phyloP scores from a whole-genome alignment of 2,329 filamentous ascomycete species.

The Pestalotiopsis sp. region DNA sequence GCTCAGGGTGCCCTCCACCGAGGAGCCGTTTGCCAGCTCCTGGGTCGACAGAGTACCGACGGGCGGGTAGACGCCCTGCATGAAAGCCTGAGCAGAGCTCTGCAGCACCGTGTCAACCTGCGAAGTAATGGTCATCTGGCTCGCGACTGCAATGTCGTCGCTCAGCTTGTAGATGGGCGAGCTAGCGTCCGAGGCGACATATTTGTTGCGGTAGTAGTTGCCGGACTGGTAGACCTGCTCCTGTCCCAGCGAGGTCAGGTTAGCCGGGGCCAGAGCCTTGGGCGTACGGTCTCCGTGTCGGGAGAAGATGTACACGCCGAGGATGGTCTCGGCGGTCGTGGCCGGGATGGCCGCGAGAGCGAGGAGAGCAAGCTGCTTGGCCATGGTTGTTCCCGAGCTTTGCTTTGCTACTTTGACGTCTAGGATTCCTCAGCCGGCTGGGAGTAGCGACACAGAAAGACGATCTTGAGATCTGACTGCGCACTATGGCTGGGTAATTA shows the following conservation, averaged over 20 bases:
- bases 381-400: constrained; percentile 32
- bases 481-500: too few relatives aligned
- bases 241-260: constrained; percentile 80
- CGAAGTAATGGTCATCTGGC: constrained; percentile 73
- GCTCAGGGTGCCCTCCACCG: constrained; percentile 67
- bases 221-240: constrained; percentile 74
- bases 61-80: constrained; percentile 87
- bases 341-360: constrained; percentile 42
- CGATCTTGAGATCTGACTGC: neutral
- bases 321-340: constrained; percentile 63
- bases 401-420: neutral
- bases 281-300: constrained; percentile 88
- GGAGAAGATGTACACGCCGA: constrained; percentile 86
- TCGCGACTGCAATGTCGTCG: constrained; percentile 64
- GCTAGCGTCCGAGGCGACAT: constrained; percentile 64
- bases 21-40: constrained; percentile 71
- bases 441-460: neutral
- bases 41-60: constrained; percentile 58
- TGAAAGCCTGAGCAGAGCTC: constrained; percentile 77
- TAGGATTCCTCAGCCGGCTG: neutral
- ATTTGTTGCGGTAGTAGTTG: constrained; percentile 74
- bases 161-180: constrained; percentile 69
- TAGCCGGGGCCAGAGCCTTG: constrained; percentile 72
- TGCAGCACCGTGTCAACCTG: constrained; percentile 79
- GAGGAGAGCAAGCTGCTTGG: constrained; percentile 40